These are phyloP conservation scores for Silene vulgaris DNA, from an alignment of 179 eudicot species.

Conservation along the genomic window DNA sequence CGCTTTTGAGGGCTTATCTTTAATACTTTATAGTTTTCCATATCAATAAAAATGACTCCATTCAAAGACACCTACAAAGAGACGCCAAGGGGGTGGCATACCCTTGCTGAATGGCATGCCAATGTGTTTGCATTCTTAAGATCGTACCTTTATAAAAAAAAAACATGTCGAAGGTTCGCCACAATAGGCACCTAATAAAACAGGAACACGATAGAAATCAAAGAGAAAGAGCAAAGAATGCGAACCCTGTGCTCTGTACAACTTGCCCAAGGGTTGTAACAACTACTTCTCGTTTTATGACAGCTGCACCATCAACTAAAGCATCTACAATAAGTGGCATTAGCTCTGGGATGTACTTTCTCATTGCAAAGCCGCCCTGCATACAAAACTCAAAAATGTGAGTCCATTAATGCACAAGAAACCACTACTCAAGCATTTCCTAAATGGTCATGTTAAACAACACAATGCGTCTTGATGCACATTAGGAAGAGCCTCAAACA, in stretches of 20 bases:
- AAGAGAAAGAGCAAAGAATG: conserved; percentile 9
- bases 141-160: background rate
- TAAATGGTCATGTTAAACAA: conserved; percentile 4
- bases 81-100: background rate
- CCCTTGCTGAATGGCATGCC: background rate
- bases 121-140: background rate
- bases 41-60: background rate
- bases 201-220: conserved; percentile 14
- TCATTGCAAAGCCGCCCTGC: conserved; percentile 98
- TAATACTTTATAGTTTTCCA: background rate
- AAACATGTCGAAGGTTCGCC: background rate
- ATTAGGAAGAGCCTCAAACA: background rate
- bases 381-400: conserved; percentile 15
- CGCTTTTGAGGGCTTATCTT: background rate
- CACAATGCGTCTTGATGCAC: background rate
- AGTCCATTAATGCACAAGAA: background rate
- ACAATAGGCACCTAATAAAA: background rate
- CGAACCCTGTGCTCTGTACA: conserved; percentile 99
- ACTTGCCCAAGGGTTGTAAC: conserved; percentile 99
- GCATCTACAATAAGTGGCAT: conserved; percentile 96
- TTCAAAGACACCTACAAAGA: background rate
- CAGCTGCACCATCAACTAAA: conserved; percentile 91
- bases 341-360: conserved; percentile 76
- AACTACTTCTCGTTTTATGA: conserved; percentile 93
- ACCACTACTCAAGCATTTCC: background rate